Conservation (phyloP, 257 asterid genomes). For the Verbascum thapsus region DNA sequence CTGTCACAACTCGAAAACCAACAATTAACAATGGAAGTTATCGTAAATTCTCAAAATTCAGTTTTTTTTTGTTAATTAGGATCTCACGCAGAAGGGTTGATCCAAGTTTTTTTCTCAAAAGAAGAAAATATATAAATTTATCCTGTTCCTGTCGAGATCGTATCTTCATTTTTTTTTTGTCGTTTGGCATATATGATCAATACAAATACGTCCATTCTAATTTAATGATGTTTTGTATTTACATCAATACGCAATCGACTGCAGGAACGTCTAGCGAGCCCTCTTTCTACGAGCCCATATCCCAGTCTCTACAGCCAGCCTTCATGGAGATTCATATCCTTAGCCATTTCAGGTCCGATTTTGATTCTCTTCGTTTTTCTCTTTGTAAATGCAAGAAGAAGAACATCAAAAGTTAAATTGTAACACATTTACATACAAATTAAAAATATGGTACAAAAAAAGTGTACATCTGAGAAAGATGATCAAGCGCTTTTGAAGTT, state of each 20-base stretch:
- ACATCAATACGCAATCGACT: slow-evolving; percentile 19
- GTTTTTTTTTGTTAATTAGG: no score
- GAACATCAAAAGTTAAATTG: slow-evolving; percentile 62
- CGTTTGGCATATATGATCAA: no score
- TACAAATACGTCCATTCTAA: no score
- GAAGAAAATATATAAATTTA: no score
- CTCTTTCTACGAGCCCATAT: slow-evolving; percentile 23
- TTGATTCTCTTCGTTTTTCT: slow-evolving; percentile 47
- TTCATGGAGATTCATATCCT: slow-evolving; percentile 44
- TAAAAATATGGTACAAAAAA: neutral
- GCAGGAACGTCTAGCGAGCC: slow-evolving; percentile 49
- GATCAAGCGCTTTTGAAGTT: neutral
- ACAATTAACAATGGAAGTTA: no score
- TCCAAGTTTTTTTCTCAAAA: no score
- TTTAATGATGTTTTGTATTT: neutral
- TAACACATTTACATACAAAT: slow-evolving; percentile 30
- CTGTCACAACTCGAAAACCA: no score
- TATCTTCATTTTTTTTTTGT: no score
- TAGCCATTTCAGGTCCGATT: slow-evolving; percentile 40
- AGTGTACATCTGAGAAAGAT: slow-evolving; percentile 4
- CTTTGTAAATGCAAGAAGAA: slow-evolving; percentile 64
- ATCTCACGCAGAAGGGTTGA: no score
- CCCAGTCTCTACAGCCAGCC: slow-evolving; percentile 34
- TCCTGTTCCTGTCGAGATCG: no score
- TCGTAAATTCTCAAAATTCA: no score